Evolutionary conservation across 2,329 filamentous ascomycete species (phyloP).

Genomic region (Phyllosticta citrichinensis): DNA sequence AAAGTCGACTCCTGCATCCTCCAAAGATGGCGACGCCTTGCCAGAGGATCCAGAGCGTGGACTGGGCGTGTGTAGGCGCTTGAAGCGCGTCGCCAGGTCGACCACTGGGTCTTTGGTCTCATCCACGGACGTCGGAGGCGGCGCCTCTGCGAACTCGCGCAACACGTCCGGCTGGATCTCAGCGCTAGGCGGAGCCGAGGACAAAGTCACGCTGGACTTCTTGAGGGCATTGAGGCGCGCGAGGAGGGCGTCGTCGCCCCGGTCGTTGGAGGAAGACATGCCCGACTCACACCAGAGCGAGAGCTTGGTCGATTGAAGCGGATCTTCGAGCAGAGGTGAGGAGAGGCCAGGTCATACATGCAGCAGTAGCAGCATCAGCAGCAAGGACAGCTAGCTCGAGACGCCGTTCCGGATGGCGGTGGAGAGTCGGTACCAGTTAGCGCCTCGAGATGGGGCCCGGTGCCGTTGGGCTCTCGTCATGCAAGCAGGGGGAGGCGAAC

Average conservation of each 20-base stretch:
- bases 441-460: neutral
- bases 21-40: neutral
- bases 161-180: conserved; percentile 1
- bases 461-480: neutral
- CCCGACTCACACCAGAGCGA: neutral
- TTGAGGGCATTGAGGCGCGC: conserved; percentile 41
- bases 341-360: neutral
- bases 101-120: conserved; percentile 15
- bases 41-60: neutral
- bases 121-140: conserved; percentile 10
- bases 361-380: neutral
- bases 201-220: conserved; percentile 30
- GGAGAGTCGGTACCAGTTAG: neutral
- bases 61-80: conserved; percentile 16
- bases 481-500: neutral
- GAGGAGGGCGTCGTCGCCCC: conserved; percentile 33
- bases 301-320: neutral
- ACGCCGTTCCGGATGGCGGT: neutral
- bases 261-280: neutral
- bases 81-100: conserved; percentile 29
- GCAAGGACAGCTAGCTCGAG: neutral
- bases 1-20: neutral
- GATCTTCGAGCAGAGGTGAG: neutral
- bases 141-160: neutral
- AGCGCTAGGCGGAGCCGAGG: conserved; percentile 13